phyloP scores from a whole-genome alignment of 805 yeast species.

The Kazachstania viticola region DNA sequence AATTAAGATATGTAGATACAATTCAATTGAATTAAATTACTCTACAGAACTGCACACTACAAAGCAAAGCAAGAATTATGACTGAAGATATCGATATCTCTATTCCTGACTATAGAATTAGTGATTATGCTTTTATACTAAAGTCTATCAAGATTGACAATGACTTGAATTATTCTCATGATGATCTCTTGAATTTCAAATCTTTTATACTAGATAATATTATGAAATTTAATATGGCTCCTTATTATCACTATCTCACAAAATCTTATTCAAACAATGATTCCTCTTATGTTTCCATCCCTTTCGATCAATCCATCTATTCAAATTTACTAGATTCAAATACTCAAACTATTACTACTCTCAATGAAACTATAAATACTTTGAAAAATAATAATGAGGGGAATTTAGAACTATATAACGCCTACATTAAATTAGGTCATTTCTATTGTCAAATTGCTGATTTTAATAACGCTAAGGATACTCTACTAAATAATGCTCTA shows the following conservation, averaged over 20 bases:
- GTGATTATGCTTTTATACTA: constrained; percentile 68
- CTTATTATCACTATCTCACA: constrained; percentile 71
- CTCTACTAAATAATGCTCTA: constrained; percentile 46
- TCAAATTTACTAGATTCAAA: constrained; percentile 41
- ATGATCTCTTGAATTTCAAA: background rate
- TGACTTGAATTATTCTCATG: background rate
- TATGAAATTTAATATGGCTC: constrained; percentile 56
- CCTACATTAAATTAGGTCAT: constrained; percentile 75
- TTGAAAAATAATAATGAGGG: constrained; percentile 64
- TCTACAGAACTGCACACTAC: too few species aligned
- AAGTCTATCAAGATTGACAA: constrained; percentile 18
- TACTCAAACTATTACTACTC: constrained; percentile 37
- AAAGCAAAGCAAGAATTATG: too few species aligned
- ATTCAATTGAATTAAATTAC: too few species aligned
- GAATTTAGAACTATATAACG: constrained; percentile 67
- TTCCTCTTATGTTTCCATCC: too few species aligned
- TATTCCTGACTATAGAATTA: constrained; percentile 74
- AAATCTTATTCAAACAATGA: too few species aligned
- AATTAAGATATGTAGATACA: too few species aligned
- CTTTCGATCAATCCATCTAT: constrained; percentile 54
- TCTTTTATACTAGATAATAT: constrained; percentile 40
- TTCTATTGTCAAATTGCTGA: constrained; percentile 82
- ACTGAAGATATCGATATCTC: too few species aligned
- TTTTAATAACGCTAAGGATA: constrained; percentile 51
- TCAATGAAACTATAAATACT: constrained; percentile 34